Base-by-base conservation (phyloP, 2,329 filamentous ascomycete species). In the Chlorencoelia australis region DNA sequence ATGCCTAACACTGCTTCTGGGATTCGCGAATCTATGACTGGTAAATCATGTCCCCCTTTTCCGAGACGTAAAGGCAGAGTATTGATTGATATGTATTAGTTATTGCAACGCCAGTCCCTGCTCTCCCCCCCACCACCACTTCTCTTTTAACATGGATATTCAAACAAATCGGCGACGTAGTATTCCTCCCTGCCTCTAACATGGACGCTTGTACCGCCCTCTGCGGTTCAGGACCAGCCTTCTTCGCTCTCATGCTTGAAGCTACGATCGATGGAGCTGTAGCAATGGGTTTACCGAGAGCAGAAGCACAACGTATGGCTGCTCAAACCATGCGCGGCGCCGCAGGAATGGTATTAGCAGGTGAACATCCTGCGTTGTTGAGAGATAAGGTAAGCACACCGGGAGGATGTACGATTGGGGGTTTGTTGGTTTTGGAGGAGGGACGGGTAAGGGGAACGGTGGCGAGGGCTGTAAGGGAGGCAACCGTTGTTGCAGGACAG, bases 1-100 rank as follows among this genome's bases (percentile, higher is more conserved):
- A 86, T 93, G 74, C 85, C 85, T 49, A 93, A 93, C 64, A 88
- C 82, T 0, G 84, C 85, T 8, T 78, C 79, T 17, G 69, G 83
- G 32, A 80, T 93, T 40, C 66, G 83, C 30, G 79, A 93, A 59
- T 79, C 74, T 48, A 91, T 91, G 82, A 89, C 80, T 4, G n/a
- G n/a, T n/a, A n/a, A n/a, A n/a, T n/a, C n/a, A n/a, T n/a, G n/a
- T n/a, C n/a, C n/a, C n/a, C n/a, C n/a, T n/a, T n/a, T n/a, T n/a
- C n/a, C n/a, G n/a, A n/a, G n/a, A n/a, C n/a, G n/a, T n/a, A n/a
- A n/a, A n/a, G n/a, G n/a, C n/a, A n/a, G n/a, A n/a, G n/a, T n/a
- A n/a, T n/a, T n/a, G n/a, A n/a, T n/a, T n/a, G n/a, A n/a, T n/a
- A n/a, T n/a, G n/a, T n/a, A n/a, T n/a, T n/a, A n/a, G 76, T 91